These are phyloP conservation scores for Fusarium begoniae DNA, from an alignment of 2,329 filamentous ascomycete species.

Conservation along the genomic window DNA sequence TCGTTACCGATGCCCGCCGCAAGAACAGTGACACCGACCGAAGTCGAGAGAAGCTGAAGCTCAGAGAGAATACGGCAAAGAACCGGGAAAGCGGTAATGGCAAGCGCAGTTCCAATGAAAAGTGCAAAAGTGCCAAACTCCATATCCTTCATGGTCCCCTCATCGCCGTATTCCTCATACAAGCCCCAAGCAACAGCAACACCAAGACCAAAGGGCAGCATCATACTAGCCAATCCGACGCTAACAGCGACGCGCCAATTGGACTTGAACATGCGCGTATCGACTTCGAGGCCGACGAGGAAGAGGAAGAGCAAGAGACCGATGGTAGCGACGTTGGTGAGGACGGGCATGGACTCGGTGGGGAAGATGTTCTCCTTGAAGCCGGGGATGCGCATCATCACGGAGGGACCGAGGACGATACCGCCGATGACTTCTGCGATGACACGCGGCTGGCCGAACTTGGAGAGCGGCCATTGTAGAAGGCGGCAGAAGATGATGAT, in stretches of 20 bases:
- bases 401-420: conserved; percentile 84
- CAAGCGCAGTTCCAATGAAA: conserved; percentile 92
- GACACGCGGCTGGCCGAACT: conserved; percentile 81
- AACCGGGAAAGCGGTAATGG: conserved; percentile 91
- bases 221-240: conserved; percentile 83
- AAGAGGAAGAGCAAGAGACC: conserved; percentile 88
- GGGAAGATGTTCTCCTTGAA: conserved; percentile 84
- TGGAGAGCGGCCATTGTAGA: conserved; percentile 79
- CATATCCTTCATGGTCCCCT: conserved; percentile 52
- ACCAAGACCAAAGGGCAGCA: conserved; percentile 83
- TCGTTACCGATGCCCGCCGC: conserved; percentile 95
- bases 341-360: conserved; percentile 73
- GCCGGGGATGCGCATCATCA: conserved; percentile 85
- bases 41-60: conserved; percentile 82
- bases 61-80: conserved; percentile 94
- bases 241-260: conserved; percentile 84
- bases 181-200: conserved; percentile 83
- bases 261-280: conserved; percentile 77
- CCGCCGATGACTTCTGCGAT: conserved; percentile 89
- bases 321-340: conserved; percentile 82
- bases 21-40: conserved; percentile 87
- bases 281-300: conserved; percentile 86
- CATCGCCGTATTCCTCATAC: conserved; percentile 74
- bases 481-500: conserved; percentile 59
- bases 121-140: conserved; percentile 65